A percentile compares a stretch with the other conserved stretches of the same genome.
These are phyloP conservation scores for Cryptococcus sp. DNA, from an alignment of 1,284 basidiomycete species.

Conservation along the genomic window DNA sequence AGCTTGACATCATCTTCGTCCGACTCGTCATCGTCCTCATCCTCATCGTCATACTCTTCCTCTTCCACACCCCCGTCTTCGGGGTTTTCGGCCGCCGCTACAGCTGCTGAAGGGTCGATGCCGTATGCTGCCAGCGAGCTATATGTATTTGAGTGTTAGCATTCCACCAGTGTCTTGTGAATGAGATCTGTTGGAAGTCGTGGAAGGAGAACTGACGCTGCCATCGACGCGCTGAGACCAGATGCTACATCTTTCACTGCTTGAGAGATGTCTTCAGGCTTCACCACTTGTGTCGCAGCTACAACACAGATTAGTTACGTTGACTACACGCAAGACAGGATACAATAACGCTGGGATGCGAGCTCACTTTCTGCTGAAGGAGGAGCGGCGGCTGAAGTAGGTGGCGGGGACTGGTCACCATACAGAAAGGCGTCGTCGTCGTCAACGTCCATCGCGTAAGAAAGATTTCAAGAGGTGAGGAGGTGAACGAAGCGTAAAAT, in stretches of 20 bases:
- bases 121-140: slow-evolving; percentile 50
- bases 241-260: slow-evolving; percentile 9
- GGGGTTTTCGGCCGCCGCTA: slow-evolving; percentile 30
- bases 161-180: not conserved
- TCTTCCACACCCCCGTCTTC: slow-evolving; percentile 49
- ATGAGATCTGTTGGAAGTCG: not conserved
- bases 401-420: slow-evolving; percentile 29
- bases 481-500: not conserved
- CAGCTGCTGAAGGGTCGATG: slow-evolving; percentile 32
- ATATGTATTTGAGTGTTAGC: slow-evolving; percentile 1
- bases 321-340: not conserved
- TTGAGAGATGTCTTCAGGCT: too few relatives aligned
- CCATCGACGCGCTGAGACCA: slow-evolving; percentile 25
- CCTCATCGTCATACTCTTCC: slow-evolving; percentile 35
- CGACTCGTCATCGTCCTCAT: slow-evolving; percentile 46
- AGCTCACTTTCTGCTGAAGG: too few relatives aligned
- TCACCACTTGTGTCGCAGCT: not conserved
- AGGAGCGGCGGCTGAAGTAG: too few relatives aligned
- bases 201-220: slow-evolving; percentile 16
- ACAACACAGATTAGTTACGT: not conserved
- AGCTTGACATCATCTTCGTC: slow-evolving; percentile 53
- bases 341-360: too few relatives aligned
- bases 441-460: slow-evolving; percentile 40
- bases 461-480: not conserved
- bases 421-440: slow-evolving; percentile 53